Evolutionary conservation across 2,329 filamentous ascomycete species (phyloP).

Genomic region (Zasmidium angulare): DNA sequence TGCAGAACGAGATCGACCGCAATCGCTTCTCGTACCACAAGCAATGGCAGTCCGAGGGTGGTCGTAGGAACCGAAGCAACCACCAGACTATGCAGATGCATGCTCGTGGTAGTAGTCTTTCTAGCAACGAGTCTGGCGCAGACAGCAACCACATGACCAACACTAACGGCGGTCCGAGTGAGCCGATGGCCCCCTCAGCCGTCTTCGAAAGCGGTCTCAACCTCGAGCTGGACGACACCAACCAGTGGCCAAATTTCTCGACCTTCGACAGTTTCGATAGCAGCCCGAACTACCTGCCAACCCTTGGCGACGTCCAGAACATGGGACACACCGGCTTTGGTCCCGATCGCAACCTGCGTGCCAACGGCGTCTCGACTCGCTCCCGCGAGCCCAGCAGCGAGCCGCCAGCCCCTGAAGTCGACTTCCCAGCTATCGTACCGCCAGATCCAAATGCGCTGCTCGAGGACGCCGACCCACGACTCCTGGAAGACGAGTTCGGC

Average conservation of each 20-base stretch:
- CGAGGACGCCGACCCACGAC: constrained; percentile 30
- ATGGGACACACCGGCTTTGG: constrained; percentile 18
- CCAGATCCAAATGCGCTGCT: constrained; percentile 32
- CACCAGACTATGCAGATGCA: constrained; percentile 34
- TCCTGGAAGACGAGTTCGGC: constrained; percentile 32
- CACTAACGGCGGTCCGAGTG: not conserved
- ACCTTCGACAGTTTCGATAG: constrained; percentile 17
- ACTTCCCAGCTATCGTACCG: constrained; percentile 30
- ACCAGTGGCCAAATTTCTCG: constrained; percentile 22
- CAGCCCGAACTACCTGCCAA: constrained; percentile 13
- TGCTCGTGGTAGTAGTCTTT: constrained; percentile 33
- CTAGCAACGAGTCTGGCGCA: constrained; percentile 32
- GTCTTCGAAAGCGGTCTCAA: not conserved
- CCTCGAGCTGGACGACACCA: constrained; percentile 10
- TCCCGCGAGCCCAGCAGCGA: constrained; percentile 19
- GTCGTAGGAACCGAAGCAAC: constrained; percentile 27
- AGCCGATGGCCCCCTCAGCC: not conserved
- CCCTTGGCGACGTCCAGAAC: constrained; percentile 12
- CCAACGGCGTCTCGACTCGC: constrained; percentile 19
- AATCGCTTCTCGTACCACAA: constrained; percentile 38
- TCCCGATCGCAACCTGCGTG: constrained; percentile 10
- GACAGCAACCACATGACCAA: constrained; percentile 18
- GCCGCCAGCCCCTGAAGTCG: constrained; percentile 22
- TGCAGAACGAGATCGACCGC: constrained; percentile 29
- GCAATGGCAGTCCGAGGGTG: constrained; percentile 37